Evolutionary conservation across 306 rosid species (phyloP).

Genomic region (Prunus kanzakura): DNA sequence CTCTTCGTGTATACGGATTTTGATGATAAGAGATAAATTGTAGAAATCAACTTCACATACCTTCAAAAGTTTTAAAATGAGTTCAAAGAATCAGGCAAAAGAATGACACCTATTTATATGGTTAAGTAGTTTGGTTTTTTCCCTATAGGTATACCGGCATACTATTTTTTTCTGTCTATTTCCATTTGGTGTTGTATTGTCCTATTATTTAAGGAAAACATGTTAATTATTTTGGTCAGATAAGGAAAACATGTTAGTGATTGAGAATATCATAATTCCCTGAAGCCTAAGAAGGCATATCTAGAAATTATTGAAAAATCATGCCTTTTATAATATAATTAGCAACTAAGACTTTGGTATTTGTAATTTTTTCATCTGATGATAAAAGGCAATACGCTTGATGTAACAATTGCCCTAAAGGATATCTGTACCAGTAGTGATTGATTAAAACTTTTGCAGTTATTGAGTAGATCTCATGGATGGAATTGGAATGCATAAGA

Average conservation of each 20-base stretch:
- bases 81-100: not conserved
- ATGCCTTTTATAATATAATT: not conserved
- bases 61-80: not conserved
- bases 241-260: not conserved
- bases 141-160: not conserved
- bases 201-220: not conserved
- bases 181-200: not conserved
- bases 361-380: not conserved
- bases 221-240: not conserved
- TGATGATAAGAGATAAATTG: constrained; percentile 3
- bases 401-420: not conserved
- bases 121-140: not conserved
- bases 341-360: not conserved
- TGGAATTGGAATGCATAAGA: not conserved
- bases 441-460: not conserved
- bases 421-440: not conserved
- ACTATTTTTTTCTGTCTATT: not conserved
- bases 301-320: not conserved
- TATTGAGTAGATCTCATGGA: not conserved
- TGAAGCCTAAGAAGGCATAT: not conserved
- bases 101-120: not conserved
- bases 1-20: not conserved
- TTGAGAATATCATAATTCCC: not conserved
- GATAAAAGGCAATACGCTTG: not conserved
- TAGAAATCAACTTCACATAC: not conserved